phyloP scores from a whole-genome alignment of 2,329 filamentous ascomycete genomes.

The Neonectria sp. region DNA sequence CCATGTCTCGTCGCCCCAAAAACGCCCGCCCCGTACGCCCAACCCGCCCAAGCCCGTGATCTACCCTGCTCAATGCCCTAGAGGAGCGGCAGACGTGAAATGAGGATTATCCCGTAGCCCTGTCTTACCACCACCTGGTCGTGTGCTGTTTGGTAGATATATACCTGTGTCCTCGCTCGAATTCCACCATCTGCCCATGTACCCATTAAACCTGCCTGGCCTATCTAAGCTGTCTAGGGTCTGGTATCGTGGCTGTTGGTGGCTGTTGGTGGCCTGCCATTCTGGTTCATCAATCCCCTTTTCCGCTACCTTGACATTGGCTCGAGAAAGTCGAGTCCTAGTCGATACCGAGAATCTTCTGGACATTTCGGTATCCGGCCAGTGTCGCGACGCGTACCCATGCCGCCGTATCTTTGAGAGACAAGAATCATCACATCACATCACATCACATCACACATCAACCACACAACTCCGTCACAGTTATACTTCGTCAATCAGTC shows the following conservation, averaged over 20 bases:
- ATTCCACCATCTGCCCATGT: slow-evolving; percentile 23
- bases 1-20: slow-evolving; percentile 18
- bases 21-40: neutral
- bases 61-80: slow-evolving; percentile 12
- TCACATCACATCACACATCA: neutral
- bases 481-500: slow-evolving; percentile 16
- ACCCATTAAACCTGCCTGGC: slow-evolving; percentile 37
- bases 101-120: slow-evolving; percentile 44
- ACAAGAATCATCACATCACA: slow-evolving; percentile 2
- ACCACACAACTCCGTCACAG: slow-evolving; percentile 22
- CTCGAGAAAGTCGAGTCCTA: slow-evolving; percentile 14
- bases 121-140: slow-evolving; percentile 16
- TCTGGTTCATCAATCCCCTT: slow-evolving; percentile 33
- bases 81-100: slow-evolving; percentile 39
- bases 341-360: slow-evolving; percentile 20
- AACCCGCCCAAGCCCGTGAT: neutral
- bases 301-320: slow-evolving; percentile 18
- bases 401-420: slow-evolving; percentile 5
- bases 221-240: slow-evolving; percentile 29
- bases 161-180: slow-evolving; percentile 24
- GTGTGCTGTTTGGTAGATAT: slow-evolving; percentile 30
- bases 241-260: slow-evolving; percentile 34
- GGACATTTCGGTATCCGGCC: slow-evolving; percentile 5
- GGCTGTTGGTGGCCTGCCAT: slow-evolving; percentile 28
- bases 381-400: slow-evolving; percentile 23